Percentiles rank a stretch among this genome's conserved stretches.
These are phyloP conservation scores for Pyrenochaeta sp. DNA, from an alignment of 2,329 filamentous ascomycete genomes.

Conservation along the genomic window DNA sequence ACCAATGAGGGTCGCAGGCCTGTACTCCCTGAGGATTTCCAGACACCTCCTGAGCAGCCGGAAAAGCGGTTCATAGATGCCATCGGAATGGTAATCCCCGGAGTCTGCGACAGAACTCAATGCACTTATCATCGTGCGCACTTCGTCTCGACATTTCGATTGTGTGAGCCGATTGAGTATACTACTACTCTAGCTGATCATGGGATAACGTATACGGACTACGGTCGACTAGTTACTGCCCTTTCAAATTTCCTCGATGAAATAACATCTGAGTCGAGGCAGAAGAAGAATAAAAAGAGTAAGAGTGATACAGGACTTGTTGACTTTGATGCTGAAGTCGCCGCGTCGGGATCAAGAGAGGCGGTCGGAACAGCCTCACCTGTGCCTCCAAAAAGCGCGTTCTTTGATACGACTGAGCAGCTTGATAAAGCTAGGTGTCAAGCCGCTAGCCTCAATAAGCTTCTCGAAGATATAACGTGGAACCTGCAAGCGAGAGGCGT, in stretches of 20 bases:
- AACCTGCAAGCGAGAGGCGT: conserved; percentile 27
- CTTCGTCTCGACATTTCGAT: conserved; percentile 32
- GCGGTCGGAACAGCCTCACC: neutral
- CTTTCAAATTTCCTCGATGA: conserved; percentile 27
- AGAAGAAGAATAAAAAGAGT: neutral
- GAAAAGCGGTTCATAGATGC: conserved; percentile 39
- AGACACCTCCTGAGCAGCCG: conserved; percentile 23
- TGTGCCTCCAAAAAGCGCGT: neutral
- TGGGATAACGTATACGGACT: conserved; percentile 33
- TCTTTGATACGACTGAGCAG: conserved; percentile 18
- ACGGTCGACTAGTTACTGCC: conserved; percentile 21
- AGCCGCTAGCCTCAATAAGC: conserved; percentile 22
- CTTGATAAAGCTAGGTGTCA: conserved; percentile 17
- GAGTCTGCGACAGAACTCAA: conserved; percentile 27
- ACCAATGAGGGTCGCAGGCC: neutral
- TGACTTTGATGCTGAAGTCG: neutral
- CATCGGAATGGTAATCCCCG: conserved; percentile 36
- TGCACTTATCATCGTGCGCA: conserved; percentile 26
- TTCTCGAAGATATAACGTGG: conserved; percentile 30
- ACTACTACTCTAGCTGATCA: conserved; percentile 36
- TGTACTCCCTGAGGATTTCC: conserved; percentile 21
- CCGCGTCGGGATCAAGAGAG: neutral
- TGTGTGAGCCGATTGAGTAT: conserved; percentile 39
- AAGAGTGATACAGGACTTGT: neutral
- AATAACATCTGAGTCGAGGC: conserved; percentile 14